Percentiles rank a stretch among this genome's conserved stretches.
These are phyloP conservation scores for Hanseniaspora sp. DNA, from an alignment of 1,139 yeast species.

Conservation along the genomic window DNA sequence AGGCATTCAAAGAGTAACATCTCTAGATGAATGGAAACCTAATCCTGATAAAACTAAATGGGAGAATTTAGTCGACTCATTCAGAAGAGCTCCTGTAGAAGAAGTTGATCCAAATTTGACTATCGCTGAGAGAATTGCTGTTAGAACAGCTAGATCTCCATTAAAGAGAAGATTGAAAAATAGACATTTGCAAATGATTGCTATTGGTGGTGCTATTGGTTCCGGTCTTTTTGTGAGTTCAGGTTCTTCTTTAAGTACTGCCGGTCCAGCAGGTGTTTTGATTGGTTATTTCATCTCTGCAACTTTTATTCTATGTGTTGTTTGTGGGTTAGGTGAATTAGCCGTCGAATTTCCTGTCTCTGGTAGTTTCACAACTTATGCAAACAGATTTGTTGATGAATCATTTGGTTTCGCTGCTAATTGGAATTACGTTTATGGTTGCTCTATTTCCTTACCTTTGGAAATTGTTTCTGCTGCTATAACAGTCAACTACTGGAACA, in stretches of 20 bases:
- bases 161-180: constrained; percentile 50
- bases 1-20: constrained; percentile 4
- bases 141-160: constrained; percentile 62
- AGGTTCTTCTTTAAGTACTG: constrained; percentile 49
- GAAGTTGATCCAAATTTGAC: constrained; percentile 58
- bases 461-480: constrained; percentile 66
- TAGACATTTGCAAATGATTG: constrained; percentile 61
- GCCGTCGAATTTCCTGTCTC: constrained; percentile 59
- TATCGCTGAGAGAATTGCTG: constrained; percentile 58
- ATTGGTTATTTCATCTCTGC: constrained; percentile 47
- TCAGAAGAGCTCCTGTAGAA: constrained; percentile 43
- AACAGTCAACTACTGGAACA: constrained; percentile 53
- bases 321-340: constrained; percentile 60
- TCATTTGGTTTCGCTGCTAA: constrained; percentile 70
- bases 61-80: constrained; percentile 43
- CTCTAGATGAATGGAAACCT: constrained; percentile 11
- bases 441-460: constrained; percentile 59
- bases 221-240: constrained; percentile 55
- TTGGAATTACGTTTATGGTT: constrained; percentile 60
- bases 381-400: constrained; percentile 56
- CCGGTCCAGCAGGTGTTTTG: constrained; percentile 54
- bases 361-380: constrained; percentile 62
- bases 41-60: constrained; percentile 22
- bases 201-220: constrained; percentile 57
- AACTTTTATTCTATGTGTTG: constrained; percentile 53